Evolutionary conservation across 805 yeast species (phyloP), one percentile per base, ranked within the genome.

Genomic region (Wickerhamomyces kurtzmanii): DNA sequence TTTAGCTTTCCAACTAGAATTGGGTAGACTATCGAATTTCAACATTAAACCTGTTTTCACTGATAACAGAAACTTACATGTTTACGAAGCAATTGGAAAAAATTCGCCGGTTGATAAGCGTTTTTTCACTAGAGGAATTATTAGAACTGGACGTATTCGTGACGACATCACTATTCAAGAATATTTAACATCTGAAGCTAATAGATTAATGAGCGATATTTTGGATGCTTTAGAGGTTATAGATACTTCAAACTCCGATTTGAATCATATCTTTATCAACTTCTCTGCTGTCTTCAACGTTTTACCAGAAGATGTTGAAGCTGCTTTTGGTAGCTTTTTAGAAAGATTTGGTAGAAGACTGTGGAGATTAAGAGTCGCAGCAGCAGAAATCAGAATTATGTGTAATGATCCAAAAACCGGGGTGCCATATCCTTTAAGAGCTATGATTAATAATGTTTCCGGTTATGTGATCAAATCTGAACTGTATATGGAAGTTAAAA

Each of bases 381-480:
- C 94, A 42, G 98, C 98, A 31, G 99, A 91, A 63, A 85, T 91
- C 39, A 75, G 98, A 52, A 91, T 91, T 46, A 87, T 84, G 65
- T 86, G 96, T 50, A 79, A 87, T 29, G 96, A 91, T 51, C 82
- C 91, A 31, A 64, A 66, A 31, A 75, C 89, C 24, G 95, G 95
- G 33, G 70, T 74, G 40, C 87, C 95, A 32, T 84, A 83, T 74
- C 98, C 98, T 48, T 71, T 91, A 46, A 78, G 99, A 55, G 98
- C 97, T 24, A 75, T 89, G 62, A 87, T 93, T 49, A 87, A 82
- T 63, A 91, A 91, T 47, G 96, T 89, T 20, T 81, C 94, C 38
- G 98, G 99, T 44, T 93, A 86, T 49, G 98, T 91, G 37, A 96
- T 91, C 32, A 86, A 84, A 59, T 80, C 94, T 28, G 97, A 93